Base-by-base conservation (phyloP, 768 basidiomycete genomes). In the Boletus subcaerulescens region DNA sequence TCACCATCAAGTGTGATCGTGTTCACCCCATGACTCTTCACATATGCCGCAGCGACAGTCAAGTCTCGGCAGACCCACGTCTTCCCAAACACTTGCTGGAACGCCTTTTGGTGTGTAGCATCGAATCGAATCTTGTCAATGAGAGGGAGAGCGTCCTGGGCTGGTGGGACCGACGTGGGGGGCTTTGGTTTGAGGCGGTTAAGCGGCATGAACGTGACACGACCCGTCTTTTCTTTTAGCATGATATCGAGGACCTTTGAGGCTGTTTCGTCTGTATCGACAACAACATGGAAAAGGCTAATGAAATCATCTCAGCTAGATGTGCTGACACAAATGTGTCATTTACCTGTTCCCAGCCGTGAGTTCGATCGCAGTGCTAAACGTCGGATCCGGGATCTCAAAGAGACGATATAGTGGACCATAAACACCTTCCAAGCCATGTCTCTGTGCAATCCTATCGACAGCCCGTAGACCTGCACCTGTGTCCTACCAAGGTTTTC, bases 1-100 rank as follows among this genome's bases (percentile, higher is more conserved):
- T 99, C 97, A 46, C 97, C 97, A 61, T 96, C 95, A 38, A 97
- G 82, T 2, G 97, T 99, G 71, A 98, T 98, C 20, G 93, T 94
- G 73, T 96, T 98, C 67, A 98, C 88, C 2, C 87, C 87, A 67
- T 98, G 94, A 62, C 87, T 90, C 70, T 96, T 89, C 47, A 95
- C 93, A 69, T 97, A 98, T 10, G 91, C 90, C 7, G 93, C 91
- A 22, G 94, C 95, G 59, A 93, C 87, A 10, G 87, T 87, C 52
- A 99, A 81, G 68, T 97, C 93, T 43, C 89, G 83, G 69, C 96
- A 98, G 22, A 99, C 92, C 69, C 95, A 93, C 0, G 96, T 98
- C 72, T 93, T 93, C 36, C 95, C 94, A 60, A 99, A 99, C 12
- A 98, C 95, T 66, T 98, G 97, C 64, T 93, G 85, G 73, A 98